Conservation (phyloP, 1,284 basidiomycete species). For the Porphyrellus sp. region DNA sequence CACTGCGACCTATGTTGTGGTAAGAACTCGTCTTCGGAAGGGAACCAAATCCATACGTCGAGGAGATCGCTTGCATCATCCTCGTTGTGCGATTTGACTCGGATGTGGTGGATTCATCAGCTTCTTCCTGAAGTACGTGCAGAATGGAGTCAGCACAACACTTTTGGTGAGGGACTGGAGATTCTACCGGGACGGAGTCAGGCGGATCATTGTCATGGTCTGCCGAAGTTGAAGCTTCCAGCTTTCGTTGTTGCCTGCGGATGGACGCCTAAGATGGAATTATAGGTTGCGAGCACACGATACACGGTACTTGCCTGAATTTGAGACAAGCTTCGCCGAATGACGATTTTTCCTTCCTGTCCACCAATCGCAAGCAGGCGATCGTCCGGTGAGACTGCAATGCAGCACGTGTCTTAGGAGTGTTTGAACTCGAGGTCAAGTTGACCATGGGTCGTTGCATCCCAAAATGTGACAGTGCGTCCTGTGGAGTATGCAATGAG, state of each 20-base stretch:
- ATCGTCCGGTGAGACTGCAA: not conserved
- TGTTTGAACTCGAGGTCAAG: not conserved
- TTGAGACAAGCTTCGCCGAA: not conserved
- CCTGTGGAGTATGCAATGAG: not conserved
- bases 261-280: not conserved
- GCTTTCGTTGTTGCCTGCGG: not conserved
- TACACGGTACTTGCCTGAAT: not conserved
- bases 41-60: no score
- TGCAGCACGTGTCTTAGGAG: not conserved
- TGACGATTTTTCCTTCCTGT: not conserved
- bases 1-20: no score
- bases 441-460: not conserved
- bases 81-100: no score
- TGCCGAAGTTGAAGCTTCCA: not conserved
- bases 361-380: not conserved
- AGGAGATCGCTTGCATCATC: no score
- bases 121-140: not conserved
- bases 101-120: not conserved
- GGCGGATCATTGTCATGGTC: not conserved
- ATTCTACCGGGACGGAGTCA: not conserved
- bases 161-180: not conserved
- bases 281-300: not conserved
- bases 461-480: not conserved
- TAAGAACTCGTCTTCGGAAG: no score
- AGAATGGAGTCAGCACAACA: not conserved